Evolutionary conservation across 2,329 filamentous ascomycete genomes (phyloP), one percentile per base, ranked within the genome.

Genomic region (Claviceps paspali): DNA sequence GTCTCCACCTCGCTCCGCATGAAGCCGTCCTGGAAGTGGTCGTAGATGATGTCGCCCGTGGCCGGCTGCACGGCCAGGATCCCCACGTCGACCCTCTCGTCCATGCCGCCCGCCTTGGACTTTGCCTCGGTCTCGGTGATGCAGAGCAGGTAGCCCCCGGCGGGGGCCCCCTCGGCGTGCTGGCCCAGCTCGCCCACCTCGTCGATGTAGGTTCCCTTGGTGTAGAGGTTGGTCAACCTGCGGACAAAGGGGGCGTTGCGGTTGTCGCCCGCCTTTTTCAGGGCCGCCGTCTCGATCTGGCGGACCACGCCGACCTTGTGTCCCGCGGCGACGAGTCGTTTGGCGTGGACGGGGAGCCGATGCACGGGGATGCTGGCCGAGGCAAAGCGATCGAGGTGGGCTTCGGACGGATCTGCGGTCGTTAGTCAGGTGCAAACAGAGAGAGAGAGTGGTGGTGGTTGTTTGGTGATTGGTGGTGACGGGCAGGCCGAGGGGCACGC

Each of bases 1-100:
- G 91, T 98, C 61, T 98, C 91, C 24, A 98, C 82, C 54, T 98
- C 91, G 49, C 80, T 86, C 34, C 91, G 72, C 88, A 98, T 94
- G 60, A 96, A 96, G 2, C 88, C 86, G 51, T 98, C 91, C 48
- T 96, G 85, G 49, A 98, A 98, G 41, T 80, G 78, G 52, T 98
- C 91, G 50, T 95, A 92, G 39, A 96, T 81, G 48, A 98, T 85
- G 55, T 96, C 88, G 39, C 91, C 91, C 0, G 91, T 98, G 1
- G 85, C 82, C 7, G 91, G 91, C 50, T 98, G 91, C 4, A 98
- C 91, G 19, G 91, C 91, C 17, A 98, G 68, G 40, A 98, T 75
- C 1, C 91, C 91, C 18, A 96, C 79, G 39, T 91, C 76, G 1
- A 96, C 88, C 51, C 83, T 93, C 54, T 98, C 91, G 52, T 96